Base-by-base conservation (phyloP, 306 rosid species). In the Purshia tridentata region DNA sequence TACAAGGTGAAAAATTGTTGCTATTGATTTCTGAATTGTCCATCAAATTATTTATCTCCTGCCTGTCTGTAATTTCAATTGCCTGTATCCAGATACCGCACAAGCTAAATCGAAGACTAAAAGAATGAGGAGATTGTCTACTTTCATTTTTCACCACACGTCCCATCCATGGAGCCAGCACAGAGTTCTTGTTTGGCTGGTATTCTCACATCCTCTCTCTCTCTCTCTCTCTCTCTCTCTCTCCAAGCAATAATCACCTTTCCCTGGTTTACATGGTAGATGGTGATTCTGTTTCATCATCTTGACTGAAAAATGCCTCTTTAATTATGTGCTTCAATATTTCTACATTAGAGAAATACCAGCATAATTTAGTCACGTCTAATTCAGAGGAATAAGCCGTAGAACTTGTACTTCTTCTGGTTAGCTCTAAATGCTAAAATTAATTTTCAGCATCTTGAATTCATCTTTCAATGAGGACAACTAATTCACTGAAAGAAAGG, bases 151-250 rank as follows among this genome's bases (percentile, higher is more conserved):
- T 81, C 88, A 94, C 74, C 91, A 50, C 0, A 62, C 97, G 10
- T 94, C 97, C 55, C 96, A 94, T 84, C 89, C 97, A 54, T 94
- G 97, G 96, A 94, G 98, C 73, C 79, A 84, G 76, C 88, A 86
- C 81, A 78, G 70, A 76, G 39, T 81, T 86, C 84, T 94, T 67
- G 97, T 91, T 78, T 93, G 98, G 98, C 96, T 93, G 97, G 98
- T 93, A 88, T 54, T 65, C 42, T 70, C 81, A 20, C 39, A 37
- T n/a, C 61, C 63, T 71, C 52, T 50, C 2, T 29, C 35, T 29
- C 35, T 29, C 2, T 29, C 2, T 29, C 2, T 29, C 63, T 71
- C 52, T 50, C 2, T 29, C 35, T 29, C 35, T 29, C 2, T 29
- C 2, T 29, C 2, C 2, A n/a, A 29, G 35, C 35, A 29, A 29